phyloP scores from a whole-genome alignment of 2,329 filamentous ascomycete species.

The Didymella pinodella region DNA sequence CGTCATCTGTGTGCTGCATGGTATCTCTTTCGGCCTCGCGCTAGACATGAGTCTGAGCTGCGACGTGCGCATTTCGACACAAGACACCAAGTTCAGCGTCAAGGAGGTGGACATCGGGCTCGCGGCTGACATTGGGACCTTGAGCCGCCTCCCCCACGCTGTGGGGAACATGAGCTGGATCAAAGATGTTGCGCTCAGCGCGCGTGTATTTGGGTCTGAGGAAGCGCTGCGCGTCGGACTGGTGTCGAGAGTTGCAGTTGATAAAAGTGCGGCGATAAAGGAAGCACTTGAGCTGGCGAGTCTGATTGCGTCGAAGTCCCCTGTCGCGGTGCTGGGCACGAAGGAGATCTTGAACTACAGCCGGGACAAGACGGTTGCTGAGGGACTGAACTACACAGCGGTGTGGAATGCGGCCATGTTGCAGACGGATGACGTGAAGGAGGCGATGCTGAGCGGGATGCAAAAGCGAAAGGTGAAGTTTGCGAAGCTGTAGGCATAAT shows the following conservation, averaged over 20 bases:
- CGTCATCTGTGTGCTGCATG: conserved; percentile 49
- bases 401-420: conserved; percentile 87
- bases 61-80: conserved; percentile 73
- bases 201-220: conserved; percentile 71
- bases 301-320: conserved; percentile 80
- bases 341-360: conserved; percentile 87
- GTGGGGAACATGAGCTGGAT: conserved; percentile 77
- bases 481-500: conserved; percentile 72
- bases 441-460: conserved; percentile 77
- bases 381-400: conserved; percentile 82
- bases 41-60: conserved; percentile 67
- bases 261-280: conserved; percentile 60
- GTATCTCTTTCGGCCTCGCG: conserved; percentile 49
- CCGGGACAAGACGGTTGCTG: conserved; percentile 77
- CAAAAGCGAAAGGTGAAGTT: conserved; percentile 83
- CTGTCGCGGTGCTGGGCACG: conserved; percentile 84
- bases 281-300: conserved; percentile 68
- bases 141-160: conserved; percentile 70
- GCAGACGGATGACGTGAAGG: conserved; percentile 79
- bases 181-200: conserved; percentile 78
- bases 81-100: conserved; percentile 70
- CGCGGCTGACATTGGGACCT: conserved; percentile 77
- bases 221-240: conserved; percentile 76
- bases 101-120: conserved; percentile 86
- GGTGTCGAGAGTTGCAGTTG: conserved; percentile 69